Percentiles rank a stretch among this genome's conserved stretches.
phyloP scores from a whole-genome alignment of 768 basidiomycete species.

The Russula brevipes region DNA sequence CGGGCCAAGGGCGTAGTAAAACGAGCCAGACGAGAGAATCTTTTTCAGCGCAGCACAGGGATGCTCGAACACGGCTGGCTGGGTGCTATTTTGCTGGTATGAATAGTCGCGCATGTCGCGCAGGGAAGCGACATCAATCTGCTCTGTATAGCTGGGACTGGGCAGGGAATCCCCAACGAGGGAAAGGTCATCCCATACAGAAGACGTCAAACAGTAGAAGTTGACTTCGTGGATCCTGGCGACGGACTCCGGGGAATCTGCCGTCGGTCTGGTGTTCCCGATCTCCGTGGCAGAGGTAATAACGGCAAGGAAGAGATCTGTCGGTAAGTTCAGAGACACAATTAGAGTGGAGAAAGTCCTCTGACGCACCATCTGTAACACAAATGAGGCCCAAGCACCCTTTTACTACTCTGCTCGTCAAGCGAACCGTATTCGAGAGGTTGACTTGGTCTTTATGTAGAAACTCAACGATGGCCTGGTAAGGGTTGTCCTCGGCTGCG shows the following conservation, averaged over 20 bases:
- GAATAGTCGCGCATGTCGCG: constrained; percentile 43
- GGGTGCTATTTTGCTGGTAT: constrained; percentile 36
- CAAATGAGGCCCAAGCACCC: constrained; percentile 82
- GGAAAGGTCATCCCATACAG: constrained; percentile 76
- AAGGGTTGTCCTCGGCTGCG: constrained; percentile 44
- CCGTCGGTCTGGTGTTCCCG: constrained; percentile 62
- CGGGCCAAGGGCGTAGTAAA: constrained; percentile 83
- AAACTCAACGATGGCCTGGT: constrained; percentile 83
- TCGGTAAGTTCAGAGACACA: neutral
- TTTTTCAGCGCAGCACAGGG: constrained; percentile 88
- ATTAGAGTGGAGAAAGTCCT: neutral
- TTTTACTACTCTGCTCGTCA: constrained; percentile 69
- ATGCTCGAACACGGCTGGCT: constrained; percentile 69
- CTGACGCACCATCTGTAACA: constrained; percentile 56
- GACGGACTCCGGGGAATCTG: constrained; percentile 56
- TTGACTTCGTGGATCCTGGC: constrained; percentile 82
- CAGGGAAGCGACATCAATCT: constrained; percentile 40
- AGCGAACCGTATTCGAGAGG: constrained; percentile 52
- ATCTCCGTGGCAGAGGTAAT: constrained; percentile 72
- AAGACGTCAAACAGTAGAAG: constrained; percentile 82
- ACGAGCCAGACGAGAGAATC: constrained; percentile 85
- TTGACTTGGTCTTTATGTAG: constrained; percentile 69
- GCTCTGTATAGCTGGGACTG: constrained; percentile 52
- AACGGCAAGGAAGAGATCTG: constrained; percentile 83
- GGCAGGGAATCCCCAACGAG: constrained; percentile 47